phyloP scores from a whole-genome alignment of 331 rosid species.

The Malus hybrid region DNA sequence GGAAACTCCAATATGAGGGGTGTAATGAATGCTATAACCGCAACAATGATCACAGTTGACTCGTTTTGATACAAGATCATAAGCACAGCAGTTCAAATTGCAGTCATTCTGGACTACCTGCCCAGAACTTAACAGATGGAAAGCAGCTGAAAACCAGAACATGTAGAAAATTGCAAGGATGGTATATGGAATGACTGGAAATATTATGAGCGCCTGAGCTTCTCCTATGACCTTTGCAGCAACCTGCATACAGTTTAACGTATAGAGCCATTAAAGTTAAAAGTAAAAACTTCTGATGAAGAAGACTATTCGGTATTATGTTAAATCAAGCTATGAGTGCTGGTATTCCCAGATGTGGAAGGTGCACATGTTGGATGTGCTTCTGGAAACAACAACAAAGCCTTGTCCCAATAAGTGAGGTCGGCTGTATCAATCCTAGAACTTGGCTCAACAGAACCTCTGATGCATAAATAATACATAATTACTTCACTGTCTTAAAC shows the following conservation, averaged over 20 bases:
- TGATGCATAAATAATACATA: neutral
- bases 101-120: slow-evolving; percentile 78
- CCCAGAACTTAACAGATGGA: slow-evolving; percentile 93
- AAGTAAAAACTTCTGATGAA: slow-evolving; percentile 5
- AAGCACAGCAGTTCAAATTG: slow-evolving; percentile 81
- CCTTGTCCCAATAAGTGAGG: no score
- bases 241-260: slow-evolving; percentile 50
- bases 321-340: neutral
- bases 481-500: neutral
- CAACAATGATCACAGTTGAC: slow-evolving; percentile 88
- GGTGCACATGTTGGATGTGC: neutral
- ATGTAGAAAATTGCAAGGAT: slow-evolving; percentile 87
- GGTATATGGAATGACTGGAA: slow-evolving; percentile 70
- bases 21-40: slow-evolving; percentile 82
- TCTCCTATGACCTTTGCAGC: slow-evolving; percentile 99
- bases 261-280: neutral
- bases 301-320: neutral
- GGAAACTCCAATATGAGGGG: slow-evolving; percentile 86
- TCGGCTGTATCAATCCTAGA: no score
- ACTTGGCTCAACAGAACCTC: no score
- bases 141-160: slow-evolving; percentile 95
- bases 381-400: neutral
- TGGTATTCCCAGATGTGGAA: neutral
- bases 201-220: slow-evolving; percentile 86
- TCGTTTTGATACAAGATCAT: slow-evolving; percentile 67